Evolutionary conservation across 1,284 basidiomycete genomes (phyloP), one percentile per base, ranked within the genome.

Genomic region (Pyrrhoderma lamaoense): DNA sequence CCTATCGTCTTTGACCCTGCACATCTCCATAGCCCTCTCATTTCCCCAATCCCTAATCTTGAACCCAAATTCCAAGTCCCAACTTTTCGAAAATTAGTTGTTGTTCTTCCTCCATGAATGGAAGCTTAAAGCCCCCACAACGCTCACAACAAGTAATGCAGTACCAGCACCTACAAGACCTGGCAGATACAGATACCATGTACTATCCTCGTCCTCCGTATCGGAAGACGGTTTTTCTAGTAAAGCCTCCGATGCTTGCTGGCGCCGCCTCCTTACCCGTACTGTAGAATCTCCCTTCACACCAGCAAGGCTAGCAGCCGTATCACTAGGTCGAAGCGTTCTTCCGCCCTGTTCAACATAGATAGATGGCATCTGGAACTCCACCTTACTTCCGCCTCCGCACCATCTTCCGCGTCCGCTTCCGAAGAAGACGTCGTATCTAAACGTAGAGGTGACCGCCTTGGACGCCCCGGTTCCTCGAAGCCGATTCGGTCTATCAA

Each of bases 171-270:
- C 86, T 2, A 89, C 77, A 55, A 89, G 64, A 19, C 82, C 78
- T 2, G 86, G 86, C 38, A 89, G 67, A 57, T 85, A 85, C 50
- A 87, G 60, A 59, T 86, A 88, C 85, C 85, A 89, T 23, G 82
- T 74, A 66, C 71, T 76, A 52, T 85, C 83, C 31, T 83, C 68
- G 27, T 80, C 79, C 19, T 77, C 76, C n/a, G n/a, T 22, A 47
- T 61, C 62, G 27, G 47, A 49, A 21, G 54, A 51, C 36, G 53
- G 43, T 38, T 55, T 48, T 49, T 57, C 56, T 45, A 66, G 71
- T 57, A 78, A 69, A 42, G 82, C 61, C 3, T 73, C 66, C 54
- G 75, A 58, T 42, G 76, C 76, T 36, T 77, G 72, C 56, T 77
- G 76, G 63, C 72, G 74, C 56, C 69, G 62, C 45, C 75, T 68